These are phyloP conservation scores for Naganishia kalamii DNA, from an alignment of 768 basidiomycete species.

Conservation along the genomic window DNA sequence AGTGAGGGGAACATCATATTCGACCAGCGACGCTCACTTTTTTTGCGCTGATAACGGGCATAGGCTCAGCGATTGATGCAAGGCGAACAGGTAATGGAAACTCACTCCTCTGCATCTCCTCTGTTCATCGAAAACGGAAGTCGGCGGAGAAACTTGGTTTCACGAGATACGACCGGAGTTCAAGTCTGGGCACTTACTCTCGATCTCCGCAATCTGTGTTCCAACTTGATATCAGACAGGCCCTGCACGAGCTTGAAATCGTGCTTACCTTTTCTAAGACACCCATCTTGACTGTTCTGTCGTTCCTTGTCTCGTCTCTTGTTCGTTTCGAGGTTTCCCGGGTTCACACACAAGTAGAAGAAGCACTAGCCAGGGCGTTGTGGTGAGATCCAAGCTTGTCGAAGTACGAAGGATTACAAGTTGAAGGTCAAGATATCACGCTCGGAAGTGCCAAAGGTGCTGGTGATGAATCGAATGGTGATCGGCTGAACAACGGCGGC, in stretches of 20 bases:
- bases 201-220: conserved; percentile 85
- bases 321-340: no score
- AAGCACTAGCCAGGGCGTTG: no score
- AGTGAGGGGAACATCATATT: background rate
- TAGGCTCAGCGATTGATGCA: background rate
- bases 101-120: conserved; percentile 97
- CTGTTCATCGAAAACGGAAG: conserved; percentile 47
- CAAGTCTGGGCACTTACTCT: conserved; percentile 58
- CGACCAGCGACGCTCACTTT: conserved; percentile 63
- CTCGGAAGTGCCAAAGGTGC: no score
- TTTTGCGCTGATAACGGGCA: conserved; percentile 64
- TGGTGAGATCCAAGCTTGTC: no score
- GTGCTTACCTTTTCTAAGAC: conserved; percentile 73
- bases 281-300: conserved; percentile 61
- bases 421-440: no score
- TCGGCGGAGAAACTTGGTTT: background rate
- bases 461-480: no score
- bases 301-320: background rate
- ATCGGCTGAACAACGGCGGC: no score
- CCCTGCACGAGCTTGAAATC: background rate
- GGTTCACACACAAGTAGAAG: no score
- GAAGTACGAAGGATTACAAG: no score
- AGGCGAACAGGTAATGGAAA: conserved; percentile 24
- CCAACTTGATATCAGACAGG: background rate
- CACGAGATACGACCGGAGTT: background rate